Evolutionary conservation across 2,329 filamentous ascomycete species (phyloP).

Genomic region (Exophiala sideris): DNA sequence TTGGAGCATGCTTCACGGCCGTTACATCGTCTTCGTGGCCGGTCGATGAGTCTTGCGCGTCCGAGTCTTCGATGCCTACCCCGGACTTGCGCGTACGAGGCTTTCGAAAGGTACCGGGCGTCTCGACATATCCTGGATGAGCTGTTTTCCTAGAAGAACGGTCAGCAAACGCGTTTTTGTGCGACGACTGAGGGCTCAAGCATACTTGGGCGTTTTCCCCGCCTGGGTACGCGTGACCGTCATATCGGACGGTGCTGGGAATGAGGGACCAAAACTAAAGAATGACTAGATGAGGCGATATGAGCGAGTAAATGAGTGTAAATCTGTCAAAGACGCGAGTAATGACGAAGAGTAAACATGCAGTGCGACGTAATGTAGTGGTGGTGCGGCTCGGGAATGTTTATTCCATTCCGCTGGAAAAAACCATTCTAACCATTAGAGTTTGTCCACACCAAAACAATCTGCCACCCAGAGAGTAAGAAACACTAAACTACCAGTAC

Average conservation of each 20-base stretch:
- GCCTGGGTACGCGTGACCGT: slow-evolving; percentile 51
- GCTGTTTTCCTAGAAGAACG: slow-evolving; percentile 47
- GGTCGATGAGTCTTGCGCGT: slow-evolving; percentile 16
- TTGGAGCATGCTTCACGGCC: background rate
- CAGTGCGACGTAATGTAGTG: too few relatives aligned
- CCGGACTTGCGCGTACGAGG: slow-evolving; percentile 23
- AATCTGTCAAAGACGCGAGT: too few relatives aligned
- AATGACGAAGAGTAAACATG: too few relatives aligned
- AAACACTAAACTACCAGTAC: too few relatives aligned
- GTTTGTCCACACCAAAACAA: too few relatives aligned
- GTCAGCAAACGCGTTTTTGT: slow-evolving; percentile 5
- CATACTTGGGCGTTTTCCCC: slow-evolving; percentile 51
- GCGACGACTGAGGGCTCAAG: slow-evolving; percentile 11
- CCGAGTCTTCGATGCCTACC: slow-evolving; percentile 17
- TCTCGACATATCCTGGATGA: slow-evolving; percentile 52
- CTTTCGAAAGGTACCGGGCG: slow-evolving; percentile 37
- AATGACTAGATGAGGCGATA: background rate
- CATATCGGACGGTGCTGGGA: slow-evolving; percentile 32
- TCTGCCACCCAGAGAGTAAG: too few relatives aligned
- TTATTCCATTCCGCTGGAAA: too few relatives aligned
- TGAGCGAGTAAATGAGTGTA: too few relatives aligned
- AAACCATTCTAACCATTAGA: too few relatives aligned
- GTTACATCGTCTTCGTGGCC: slow-evolving; percentile 7
- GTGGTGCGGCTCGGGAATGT: too few relatives aligned
- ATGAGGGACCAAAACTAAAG: background rate